Conservation (phyloP, 2,329 filamentous ascomycete species). For the Aspergillus alliaceus region DNA sequence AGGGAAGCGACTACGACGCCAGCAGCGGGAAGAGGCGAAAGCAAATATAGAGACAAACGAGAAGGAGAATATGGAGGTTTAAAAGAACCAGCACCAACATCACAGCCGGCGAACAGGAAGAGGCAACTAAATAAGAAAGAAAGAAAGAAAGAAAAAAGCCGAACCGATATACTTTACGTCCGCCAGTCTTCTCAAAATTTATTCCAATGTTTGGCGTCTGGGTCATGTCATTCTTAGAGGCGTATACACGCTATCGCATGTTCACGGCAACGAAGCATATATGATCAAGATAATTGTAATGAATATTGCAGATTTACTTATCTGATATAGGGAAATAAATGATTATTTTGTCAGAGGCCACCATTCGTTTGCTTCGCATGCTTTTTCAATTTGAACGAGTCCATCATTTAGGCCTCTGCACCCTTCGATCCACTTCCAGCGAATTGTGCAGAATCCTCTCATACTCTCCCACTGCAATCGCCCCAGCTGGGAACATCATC, state of each 20-base stretch:
- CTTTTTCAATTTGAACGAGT: background rate
- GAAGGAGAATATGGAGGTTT: conserved; percentile 21
- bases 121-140: background rate
- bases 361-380: background rate
- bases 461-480: conserved; percentile 70
- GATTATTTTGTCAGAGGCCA: background rate
- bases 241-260: conserved; percentile 1
- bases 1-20: conserved; percentile 35
- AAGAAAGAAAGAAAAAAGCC: background rate
- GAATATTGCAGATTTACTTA: background rate
- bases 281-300: conserved; percentile 6
- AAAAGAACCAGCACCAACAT: background rate
- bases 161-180: background rate
- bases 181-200: background rate
- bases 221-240: conserved; percentile 5
- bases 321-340: background rate
- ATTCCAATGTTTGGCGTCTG: conserved; percentile 1
- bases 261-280: background rate
- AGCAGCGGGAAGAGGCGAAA: conserved; percentile 12
- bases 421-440: conserved; percentile 33
- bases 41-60: conserved; percentile 9
- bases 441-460: conserved; percentile 56
- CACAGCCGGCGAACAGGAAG: background rate
- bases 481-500: conserved; percentile 74
- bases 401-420: conserved; percentile 13